A percentile compares a stretch with the other conserved stretches of the same genome.
Conservation (phyloP, 164 flowering plant species). For the Nymphaea colorata region DNA sequence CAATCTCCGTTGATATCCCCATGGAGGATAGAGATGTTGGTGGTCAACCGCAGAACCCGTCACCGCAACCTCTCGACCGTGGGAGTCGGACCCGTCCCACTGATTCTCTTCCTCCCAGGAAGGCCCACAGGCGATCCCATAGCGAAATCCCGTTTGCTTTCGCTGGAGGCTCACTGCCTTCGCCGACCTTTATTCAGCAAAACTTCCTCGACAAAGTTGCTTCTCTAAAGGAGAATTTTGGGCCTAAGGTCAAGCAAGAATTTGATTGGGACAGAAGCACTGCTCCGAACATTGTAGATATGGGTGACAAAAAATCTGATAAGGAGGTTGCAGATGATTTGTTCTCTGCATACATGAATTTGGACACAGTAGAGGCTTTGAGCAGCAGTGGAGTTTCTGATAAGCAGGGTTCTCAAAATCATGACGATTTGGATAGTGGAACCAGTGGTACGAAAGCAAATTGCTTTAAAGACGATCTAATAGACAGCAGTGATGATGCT, state of each 20-base stretch:
- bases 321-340: slow-evolving; percentile 79
- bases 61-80: slow-evolving; percentile 20
- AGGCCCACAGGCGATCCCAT: slow-evolving; percentile 71
- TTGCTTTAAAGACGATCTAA: slow-evolving; percentile 18
- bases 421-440: slow-evolving; percentile 64
- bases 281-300: slow-evolving; percentile 37
- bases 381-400: slow-evolving; percentile 58
- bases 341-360: slow-evolving; percentile 76
- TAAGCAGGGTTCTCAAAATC: slow-evolving; percentile 31
- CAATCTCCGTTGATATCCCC: slow-evolving; percentile 36
- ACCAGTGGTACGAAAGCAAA: slow-evolving; percentile 86
- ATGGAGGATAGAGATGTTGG: slow-evolving; percentile 60
- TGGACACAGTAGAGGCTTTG: slow-evolving; percentile 61
- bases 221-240: slow-evolving; percentile 27
- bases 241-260: slow-evolving; percentile 54
- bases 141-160: slow-evolving; percentile 88
- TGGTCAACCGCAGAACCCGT: slow-evolving; percentile 13
- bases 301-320: slow-evolving; percentile 66
- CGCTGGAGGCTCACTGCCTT: slow-evolving; percentile 33
- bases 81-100: slow-evolving; percentile 23
- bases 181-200: slow-evolving; percentile 18
- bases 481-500: slow-evolving; percentile 83
- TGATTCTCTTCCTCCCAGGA: slow-evolving; percentile 78
- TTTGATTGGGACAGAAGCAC: slow-evolving; percentile 33
- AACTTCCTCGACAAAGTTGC: slow-evolving; percentile 22